Evolutionary conservation across 306 rosid genomes (phyloP).

Genomic region (Vicia sativa): DNA sequence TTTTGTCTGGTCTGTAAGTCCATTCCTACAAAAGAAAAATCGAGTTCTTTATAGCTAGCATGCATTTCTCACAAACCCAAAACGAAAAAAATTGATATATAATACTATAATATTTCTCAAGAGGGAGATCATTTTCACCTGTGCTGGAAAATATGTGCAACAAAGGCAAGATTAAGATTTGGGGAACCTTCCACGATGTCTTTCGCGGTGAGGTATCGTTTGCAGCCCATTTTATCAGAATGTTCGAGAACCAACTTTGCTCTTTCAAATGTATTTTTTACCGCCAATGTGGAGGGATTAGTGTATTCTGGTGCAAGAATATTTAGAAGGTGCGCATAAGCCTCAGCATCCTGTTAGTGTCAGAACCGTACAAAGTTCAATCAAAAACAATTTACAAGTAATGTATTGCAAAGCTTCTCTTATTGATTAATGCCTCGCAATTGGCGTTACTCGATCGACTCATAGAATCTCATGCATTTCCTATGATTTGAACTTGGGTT

Average conservation of each 20-base stretch:
- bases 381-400: background rate
- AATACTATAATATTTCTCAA: background rate
- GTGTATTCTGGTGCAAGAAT: slow-evolving; percentile 95
- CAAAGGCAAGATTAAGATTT: slow-evolving; percentile 95
- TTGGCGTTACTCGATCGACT: background rate
- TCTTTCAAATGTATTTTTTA: slow-evolving; percentile 70
- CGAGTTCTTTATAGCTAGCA: slow-evolving; percentile 22
- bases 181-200: slow-evolving; percentile 98
- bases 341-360: slow-evolving; percentile 64
- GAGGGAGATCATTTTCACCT: slow-evolving; percentile 61
- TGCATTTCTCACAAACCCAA: slow-evolving; percentile 10
- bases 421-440: background rate
- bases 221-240: slow-evolving; percentile 96
- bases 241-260: slow-evolving; percentile 92
- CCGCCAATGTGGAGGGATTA: slow-evolving; percentile 72
- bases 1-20: slow-evolving; percentile 76
- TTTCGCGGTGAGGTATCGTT: slow-evolving; percentile 89
- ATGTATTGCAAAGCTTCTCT: background rate
- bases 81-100: background rate
- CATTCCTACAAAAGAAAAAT: slow-evolving; percentile 63
- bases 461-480: background rate
- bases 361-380: background rate
- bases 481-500: background rate
- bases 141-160: slow-evolving; percentile 93
- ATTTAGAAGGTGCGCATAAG: slow-evolving; percentile 89